phyloP scores from a whole-genome alignment of 2,329 filamentous ascomycete species.

The Fusarium euwallaceae region DNA sequence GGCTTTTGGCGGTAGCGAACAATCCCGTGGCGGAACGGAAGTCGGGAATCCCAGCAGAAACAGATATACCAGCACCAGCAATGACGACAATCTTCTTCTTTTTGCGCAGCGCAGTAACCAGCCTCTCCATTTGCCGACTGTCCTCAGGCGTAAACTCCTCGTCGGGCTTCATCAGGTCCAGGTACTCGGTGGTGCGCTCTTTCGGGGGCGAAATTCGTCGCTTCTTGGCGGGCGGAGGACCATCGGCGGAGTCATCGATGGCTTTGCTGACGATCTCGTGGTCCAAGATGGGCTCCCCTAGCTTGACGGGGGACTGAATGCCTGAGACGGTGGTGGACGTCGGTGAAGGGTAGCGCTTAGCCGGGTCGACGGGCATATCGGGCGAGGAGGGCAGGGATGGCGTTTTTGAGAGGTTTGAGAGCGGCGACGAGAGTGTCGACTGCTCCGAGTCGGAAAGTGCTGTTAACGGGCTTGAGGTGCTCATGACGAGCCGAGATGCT shows the following conservation, averaged over 20 bases:
- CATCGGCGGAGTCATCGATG: conserved; percentile 57
- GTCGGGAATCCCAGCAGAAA: conserved; percentile 95
- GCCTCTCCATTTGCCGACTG: conserved; percentile 71
- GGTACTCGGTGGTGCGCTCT: conserved; percentile 82
- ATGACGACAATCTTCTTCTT: conserved; percentile 98
- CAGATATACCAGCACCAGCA: conserved; percentile 95
- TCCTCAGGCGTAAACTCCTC: conserved; percentile 62
- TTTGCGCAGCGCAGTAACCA: conserved; percentile 82
- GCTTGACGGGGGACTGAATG: conserved; percentile 65
- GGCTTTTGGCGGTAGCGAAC: conserved; percentile 85
- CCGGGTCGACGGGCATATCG: conserved; percentile 52
- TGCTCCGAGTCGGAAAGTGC: conserved; percentile 50
- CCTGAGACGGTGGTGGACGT: conserved; percentile 62
- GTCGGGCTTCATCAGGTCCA: conserved; percentile 75
- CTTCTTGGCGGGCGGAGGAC: conserved; percentile 80
- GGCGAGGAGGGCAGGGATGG: conserved; percentile 65
- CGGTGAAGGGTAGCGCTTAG: conserved; percentile 66
- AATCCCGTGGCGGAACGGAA: conserved; percentile 93
- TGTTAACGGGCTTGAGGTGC: conserved; percentile 46
- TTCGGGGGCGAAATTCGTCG: conserved; percentile 73
- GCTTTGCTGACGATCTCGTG: conserved; percentile 50
- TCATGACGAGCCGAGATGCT: conserved; percentile 40
- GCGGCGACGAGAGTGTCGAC: conserved; percentile 64
- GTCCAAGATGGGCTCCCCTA: conserved; percentile 54
- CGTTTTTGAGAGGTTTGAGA: conserved; percentile 67